Conservation (phyloP, 768 basidiomycete species). For the Tylopilus vinaceipallidus region DNA sequence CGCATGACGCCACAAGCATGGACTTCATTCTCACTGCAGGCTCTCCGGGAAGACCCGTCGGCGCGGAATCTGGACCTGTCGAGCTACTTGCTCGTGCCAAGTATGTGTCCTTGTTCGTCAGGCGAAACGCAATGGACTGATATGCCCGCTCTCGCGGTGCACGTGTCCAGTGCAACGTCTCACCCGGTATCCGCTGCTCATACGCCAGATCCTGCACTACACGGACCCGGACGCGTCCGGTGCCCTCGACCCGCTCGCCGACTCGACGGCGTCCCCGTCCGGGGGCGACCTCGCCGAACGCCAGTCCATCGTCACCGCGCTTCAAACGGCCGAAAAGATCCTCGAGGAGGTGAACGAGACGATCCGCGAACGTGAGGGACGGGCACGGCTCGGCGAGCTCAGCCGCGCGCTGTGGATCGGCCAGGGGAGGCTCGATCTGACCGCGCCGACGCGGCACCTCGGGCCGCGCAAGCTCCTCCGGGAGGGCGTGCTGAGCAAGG, state of each 20-base stretch:
- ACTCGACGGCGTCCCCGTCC: neutral
- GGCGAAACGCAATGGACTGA: neutral
- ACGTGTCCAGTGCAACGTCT: conserved; percentile 80
- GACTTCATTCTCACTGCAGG: conserved; percentile 41
- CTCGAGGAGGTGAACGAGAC: conserved; percentile 84
- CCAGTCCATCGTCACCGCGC: conserved; percentile 48
- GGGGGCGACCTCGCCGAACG: conserved; percentile 46
- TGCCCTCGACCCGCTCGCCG: neutral
- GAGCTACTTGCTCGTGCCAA: conserved; percentile 89
- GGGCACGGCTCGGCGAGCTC: conserved; percentile 69
- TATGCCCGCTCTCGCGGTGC: neutral
- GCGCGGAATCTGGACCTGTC: conserved; percentile 85
- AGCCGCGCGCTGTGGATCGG: conserved; percentile 87
- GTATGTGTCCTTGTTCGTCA: conserved; percentile 41
- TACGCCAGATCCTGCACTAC: conserved; percentile 81
- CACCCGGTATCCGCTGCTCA: conserved; percentile 88
- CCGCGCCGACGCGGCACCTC: conserved; percentile 82
- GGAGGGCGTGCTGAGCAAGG: conserved; percentile 75
- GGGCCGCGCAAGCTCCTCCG: conserved; percentile 77
- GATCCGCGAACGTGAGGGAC: conserved; percentile 80
- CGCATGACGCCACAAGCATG: neutral
- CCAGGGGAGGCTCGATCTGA: conserved; percentile 85
- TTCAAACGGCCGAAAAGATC: conserved; percentile 67
- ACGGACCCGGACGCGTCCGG: conserved; percentile 51
- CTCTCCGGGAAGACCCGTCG: conserved; percentile 71